Percentiles rank a stretch among this genome's conserved stretches.
phyloP scores from a whole-genome alignment of 2,329 filamentous ascomycete species.

The Colletotrichum sp. region DNA sequence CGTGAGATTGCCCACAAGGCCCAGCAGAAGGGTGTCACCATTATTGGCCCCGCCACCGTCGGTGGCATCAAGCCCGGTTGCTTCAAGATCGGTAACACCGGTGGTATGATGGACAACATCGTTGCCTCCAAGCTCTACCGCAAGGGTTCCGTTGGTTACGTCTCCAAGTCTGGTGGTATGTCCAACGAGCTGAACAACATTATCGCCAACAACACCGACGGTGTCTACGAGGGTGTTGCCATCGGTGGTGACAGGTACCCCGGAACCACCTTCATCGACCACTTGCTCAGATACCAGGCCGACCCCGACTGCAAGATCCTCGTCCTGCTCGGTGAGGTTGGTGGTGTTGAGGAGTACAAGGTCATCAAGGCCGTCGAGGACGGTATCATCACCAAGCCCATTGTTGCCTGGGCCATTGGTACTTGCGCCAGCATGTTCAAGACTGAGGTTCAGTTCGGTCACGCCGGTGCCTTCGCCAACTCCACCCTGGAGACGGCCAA shows the following conservation, averaged over 20 bases:
- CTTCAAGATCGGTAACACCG: constrained; percentile 99
- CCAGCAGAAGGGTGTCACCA: constrained; percentile 98
- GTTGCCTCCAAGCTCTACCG: constrained; percentile 99
- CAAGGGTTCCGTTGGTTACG: constrained; percentile 97
- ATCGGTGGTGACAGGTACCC: constrained; percentile 99
- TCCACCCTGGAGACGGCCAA: constrained; percentile 97
- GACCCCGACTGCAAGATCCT: constrained; percentile 99
- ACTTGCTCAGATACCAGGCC: constrained; percentile 93
- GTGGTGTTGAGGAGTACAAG: constrained; percentile 99
- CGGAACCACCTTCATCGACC: constrained; percentile 98
- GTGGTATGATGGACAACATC: constrained; percentile 99
- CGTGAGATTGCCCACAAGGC: constrained; percentile 97
- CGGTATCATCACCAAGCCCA: constrained; percentile 95
- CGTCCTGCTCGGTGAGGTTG: constrained; percentile 93
- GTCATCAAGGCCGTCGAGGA: constrained; percentile 98
- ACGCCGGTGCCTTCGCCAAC: constrained; percentile 98
- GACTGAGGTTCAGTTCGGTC: constrained; percentile 99
- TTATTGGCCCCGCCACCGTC: constrained; percentile 97
- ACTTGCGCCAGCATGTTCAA: constrained; percentile 99
- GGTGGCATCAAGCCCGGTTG: constrained; percentile 99
- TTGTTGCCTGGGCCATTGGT: constrained; percentile 99
- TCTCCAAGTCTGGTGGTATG: constrained; percentile 99
- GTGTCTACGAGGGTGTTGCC: constrained; percentile 98
- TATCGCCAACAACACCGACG: constrained; percentile 92
- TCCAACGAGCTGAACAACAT: constrained; percentile 99